Evolutionary conservation across 768 basidiomycete species (phyloP), one percentile per base, ranked within the genome.

Genomic region (Heimioporus sp.): DNA sequence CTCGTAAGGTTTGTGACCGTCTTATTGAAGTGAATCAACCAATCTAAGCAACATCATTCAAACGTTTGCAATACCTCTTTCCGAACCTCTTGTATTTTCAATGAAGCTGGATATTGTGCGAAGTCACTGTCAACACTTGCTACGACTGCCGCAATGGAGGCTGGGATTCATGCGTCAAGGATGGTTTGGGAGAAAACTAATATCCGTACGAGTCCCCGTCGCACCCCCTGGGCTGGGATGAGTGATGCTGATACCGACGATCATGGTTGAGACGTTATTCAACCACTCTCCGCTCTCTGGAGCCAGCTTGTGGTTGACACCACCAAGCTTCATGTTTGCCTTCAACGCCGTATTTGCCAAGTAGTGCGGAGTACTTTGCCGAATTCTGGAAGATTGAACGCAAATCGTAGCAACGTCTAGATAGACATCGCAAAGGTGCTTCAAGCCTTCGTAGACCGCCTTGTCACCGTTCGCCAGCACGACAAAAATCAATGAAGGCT

Each of bases 161-260:
- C 58, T 59, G 20, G 13, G 15, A n/a, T 38, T 24, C 30, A 28
- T 17, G 39, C 19, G 8, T 32, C 30, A 31, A 42, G 31, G 13
- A 48, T 17, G 8, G 17, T 10, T n/a, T 5, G 11, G 8, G 28
- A 3, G 24, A 17, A 28, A 4, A 30, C 40, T 10, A 6, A 43
- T 31, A 48, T 9, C 51, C 59, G 46, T 37, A 61, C 60, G 73
- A 10, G 77, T 76, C 19, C 76, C 74, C 45, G 58, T 67, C 52
- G 79, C 73, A 49, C 82, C 83, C 3, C 82, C 82, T 5, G 80
- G 81, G 9, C 86, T 82, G 16, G 87, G 86, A 65, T 91, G 88
- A 1, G 85, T 88, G n/a, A 86, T 83, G 46, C 74, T 74, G 65
- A 76, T 75, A 32, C 78, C 78, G 4, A 79, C 72, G 17, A 80